Percentiles rank a stretch among this genome's conserved stretches.
phyloP scores from a whole-genome alignment of 805 yeast genomes.

The Blastobotrys robertii region DNA sequence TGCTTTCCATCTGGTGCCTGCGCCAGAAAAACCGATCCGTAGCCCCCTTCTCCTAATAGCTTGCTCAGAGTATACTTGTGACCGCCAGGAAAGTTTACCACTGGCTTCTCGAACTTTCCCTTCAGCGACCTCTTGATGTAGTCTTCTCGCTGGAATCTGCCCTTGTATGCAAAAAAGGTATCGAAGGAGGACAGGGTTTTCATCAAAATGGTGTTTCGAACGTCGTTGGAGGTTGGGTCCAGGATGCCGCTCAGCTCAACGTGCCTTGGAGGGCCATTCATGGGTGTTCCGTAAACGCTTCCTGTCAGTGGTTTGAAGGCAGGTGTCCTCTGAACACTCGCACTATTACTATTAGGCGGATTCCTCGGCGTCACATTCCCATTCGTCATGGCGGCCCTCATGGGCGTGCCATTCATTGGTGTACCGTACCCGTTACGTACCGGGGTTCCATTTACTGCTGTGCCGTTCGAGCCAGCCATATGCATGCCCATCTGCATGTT shows the following conservation, averaged over 20 bases:
- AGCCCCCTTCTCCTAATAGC: constrained; percentile 73
- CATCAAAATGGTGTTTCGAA: constrained; percentile 2
- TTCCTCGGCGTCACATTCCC: not conserved
- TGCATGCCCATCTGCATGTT: not conserved
- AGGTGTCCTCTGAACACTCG: no score
- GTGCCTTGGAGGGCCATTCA: no score
- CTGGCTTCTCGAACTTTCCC: not conserved
- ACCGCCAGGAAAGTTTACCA: constrained; percentile 6
- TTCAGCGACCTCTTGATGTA: not conserved
- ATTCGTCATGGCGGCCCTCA: not conserved
- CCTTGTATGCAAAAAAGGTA: constrained; percentile 26
- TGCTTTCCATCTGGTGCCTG: constrained; percentile 46
- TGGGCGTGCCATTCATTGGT: no score
- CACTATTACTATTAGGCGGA: no score
- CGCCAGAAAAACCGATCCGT: constrained; percentile 64
- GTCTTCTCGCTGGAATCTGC: constrained; percentile 2
- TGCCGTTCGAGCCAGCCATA: not conserved
- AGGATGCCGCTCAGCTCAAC: no score
- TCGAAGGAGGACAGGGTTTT: constrained; percentile 6
- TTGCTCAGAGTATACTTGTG: constrained; percentile 40
- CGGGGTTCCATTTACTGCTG: no score
- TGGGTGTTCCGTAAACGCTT: no score
- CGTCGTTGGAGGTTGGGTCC: constrained; percentile 2
- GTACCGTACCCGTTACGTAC: not conserved
- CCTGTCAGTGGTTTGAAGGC: no score